Conservation (phyloP, 73 alveolate genomes). For the Paramecium octaurelia region DNA sequence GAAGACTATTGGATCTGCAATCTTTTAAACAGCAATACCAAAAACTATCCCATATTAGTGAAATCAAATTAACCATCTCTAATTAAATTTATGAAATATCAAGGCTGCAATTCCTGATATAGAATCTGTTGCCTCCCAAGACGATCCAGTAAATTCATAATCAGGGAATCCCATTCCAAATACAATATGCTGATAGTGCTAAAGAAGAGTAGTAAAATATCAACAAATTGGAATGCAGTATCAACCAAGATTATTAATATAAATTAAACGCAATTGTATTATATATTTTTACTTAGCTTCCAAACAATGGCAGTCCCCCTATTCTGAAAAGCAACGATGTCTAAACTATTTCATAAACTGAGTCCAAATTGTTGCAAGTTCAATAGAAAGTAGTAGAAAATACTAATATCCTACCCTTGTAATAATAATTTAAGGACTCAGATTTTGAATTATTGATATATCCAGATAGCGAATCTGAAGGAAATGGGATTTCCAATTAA, state of each 20-base stretch:
- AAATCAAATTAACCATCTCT: background rate
- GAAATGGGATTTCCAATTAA: background rate
- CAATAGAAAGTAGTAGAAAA: background rate
- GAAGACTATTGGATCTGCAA: background rate
- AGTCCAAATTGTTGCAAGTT: background rate
- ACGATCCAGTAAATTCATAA: background rate
- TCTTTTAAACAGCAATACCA: background rate
- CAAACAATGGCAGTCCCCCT: background rate
- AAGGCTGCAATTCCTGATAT: background rate
- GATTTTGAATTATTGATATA: background rate
- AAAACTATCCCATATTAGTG: background rate
- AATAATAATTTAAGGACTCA: background rate
- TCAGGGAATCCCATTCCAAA: background rate
- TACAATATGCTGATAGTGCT: background rate
- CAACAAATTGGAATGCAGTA: background rate
- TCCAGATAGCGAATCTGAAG: background rate
- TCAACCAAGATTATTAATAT: background rate
- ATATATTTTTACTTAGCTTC: background rate
- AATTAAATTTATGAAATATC: conserved; percentile 30
- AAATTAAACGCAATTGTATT: background rate
- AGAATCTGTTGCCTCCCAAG: background rate
- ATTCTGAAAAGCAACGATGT: background rate
- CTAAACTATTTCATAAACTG: background rate
- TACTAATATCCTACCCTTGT: background rate
- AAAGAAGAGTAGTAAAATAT: background rate